A percentile compares a stretch with the other conserved stretches of the same genome.
Conservation (phyloP, 768 basidiomycete species). For the Asterophora parasitica region DNA sequence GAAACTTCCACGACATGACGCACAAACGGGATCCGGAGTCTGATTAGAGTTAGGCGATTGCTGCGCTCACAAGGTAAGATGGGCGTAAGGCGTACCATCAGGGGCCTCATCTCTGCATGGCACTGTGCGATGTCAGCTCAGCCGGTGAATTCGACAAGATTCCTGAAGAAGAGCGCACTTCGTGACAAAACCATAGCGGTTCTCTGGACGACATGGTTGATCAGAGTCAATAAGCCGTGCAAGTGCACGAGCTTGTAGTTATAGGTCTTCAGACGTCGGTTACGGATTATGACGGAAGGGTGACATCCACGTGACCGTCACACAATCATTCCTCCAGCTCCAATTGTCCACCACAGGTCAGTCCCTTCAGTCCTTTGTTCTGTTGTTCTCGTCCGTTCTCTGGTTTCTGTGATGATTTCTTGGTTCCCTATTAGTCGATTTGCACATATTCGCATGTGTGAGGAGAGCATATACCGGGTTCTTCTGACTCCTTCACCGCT, state of each 20-base stretch:
- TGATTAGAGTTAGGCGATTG: slow-evolving; percentile 24
- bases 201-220: slow-evolving; percentile 61
- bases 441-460: slow-evolving; percentile 14
- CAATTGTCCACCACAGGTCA: slow-evolving; percentile 15
- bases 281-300: slow-evolving; percentile 13
- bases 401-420: slow-evolving; percentile 37
- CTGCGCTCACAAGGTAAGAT: not conserved
- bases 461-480: slow-evolving; percentile 43
- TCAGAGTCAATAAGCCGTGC: not conserved
- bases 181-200: slow-evolving; percentile 76
- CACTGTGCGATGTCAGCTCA: slow-evolving; percentile 45
- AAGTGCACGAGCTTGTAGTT: too few relatives aligned
- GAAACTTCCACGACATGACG: slow-evolving; percentile 76
- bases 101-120: slow-evolving; percentile 80
- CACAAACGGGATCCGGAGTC: slow-evolving; percentile 80
- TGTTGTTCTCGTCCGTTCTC: not conserved
- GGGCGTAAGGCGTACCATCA: slow-evolving; percentile 62
- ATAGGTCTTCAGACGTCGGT: not conserved
- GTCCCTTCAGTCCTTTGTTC: slow-evolving; percentile 15
- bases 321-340: slow-evolving; percentile 10
- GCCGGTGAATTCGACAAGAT: not conserved
- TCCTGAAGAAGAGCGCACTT: slow-evolving; percentile 35
- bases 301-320: slow-evolving; percentile 5
- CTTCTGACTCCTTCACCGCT: slow-evolving; percentile 36
- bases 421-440: slow-evolving; percentile 65